Conservation (phyloP, 2,329 filamentous ascomycete species). For the Immersiporthe knoxdaviesiana region DNA sequence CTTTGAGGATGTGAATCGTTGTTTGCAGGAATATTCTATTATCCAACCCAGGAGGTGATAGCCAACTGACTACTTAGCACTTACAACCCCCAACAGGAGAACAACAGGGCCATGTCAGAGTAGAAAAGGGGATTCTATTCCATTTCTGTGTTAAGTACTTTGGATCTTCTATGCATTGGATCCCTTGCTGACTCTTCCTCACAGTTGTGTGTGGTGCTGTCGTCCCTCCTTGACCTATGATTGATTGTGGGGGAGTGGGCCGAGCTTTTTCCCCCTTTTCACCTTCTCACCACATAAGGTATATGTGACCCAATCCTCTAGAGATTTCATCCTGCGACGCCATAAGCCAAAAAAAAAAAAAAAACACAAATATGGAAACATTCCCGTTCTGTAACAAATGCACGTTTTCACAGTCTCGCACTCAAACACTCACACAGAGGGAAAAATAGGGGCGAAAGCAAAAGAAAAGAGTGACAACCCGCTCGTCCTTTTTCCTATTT, state of each 20-base stretch:
- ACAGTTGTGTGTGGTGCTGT: conserved; percentile 1
- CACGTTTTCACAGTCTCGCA: too few species aligned
- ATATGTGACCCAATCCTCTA: conserved; percentile 3
- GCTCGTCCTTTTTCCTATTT: conserved; percentile 25
- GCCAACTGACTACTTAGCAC: background rate
- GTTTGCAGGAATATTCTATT: too few species aligned
- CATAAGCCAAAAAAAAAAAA: conserved; percentile 4
- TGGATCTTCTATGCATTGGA: conserved; percentile 20
- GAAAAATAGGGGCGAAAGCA: background rate
- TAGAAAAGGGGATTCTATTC: conserved; percentile 22
- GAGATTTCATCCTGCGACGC: background rate
- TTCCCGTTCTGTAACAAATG: background rate
- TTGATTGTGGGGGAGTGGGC: background rate
- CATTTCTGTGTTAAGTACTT: conserved; percentile 20
- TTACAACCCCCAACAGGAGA: too few species aligned
- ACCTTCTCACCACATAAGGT: conserved; percentile 9
- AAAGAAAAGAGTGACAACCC: conserved; percentile 2
- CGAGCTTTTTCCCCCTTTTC: background rate
- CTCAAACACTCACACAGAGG: background rate
- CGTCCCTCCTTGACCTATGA: conserved; percentile 13
- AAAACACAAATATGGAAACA: conserved; percentile 1
- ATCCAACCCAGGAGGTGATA: background rate
- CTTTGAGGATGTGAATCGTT: too few species aligned
- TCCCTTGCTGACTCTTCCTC: background rate
- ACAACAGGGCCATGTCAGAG: background rate